Conservation (phyloP, 495 filamentous ascomycete genomes). For the Talaromyces borbonicus region DNA sequence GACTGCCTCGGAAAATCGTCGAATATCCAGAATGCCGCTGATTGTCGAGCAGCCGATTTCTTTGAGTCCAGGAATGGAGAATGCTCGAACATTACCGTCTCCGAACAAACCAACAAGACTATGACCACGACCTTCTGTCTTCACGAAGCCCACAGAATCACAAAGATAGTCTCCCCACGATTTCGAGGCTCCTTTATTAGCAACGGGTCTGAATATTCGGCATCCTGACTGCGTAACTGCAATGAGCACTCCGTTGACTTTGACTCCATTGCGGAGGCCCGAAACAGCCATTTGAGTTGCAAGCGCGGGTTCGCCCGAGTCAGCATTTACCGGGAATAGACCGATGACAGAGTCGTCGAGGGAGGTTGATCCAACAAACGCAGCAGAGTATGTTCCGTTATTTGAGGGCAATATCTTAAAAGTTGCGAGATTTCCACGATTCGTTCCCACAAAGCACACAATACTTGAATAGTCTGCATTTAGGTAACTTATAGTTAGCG, state of each 20-base stretch:
- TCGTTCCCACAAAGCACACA: conserved; percentile 83
- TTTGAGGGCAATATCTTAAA: conserved; percentile 77
- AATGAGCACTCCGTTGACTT: conserved; percentile 61
- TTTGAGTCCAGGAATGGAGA: conserved; percentile 75
- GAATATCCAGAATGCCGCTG: conserved; percentile 57
- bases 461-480: conserved; percentile 90
- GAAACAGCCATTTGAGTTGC: conserved; percentile 66
- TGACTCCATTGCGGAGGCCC: conserved; percentile 56
- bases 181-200: conserved; percentile 78
- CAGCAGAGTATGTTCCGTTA: conserved; percentile 60
- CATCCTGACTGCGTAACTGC: conserved; percentile 63
- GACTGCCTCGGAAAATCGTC: conserved; percentile 52
- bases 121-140: conserved; percentile 59
- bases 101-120: conserved; percentile 77
- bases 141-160: conserved; percentile 63
- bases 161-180: conserved; percentile 76
- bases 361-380: conserved; percentile 53
- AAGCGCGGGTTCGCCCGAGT: conserved; percentile 61
- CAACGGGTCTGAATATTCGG: conserved; percentile 76
- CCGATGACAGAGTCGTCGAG: conserved; percentile 65
- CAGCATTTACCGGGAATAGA: conserved; percentile 67
- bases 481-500: conserved; percentile 16
- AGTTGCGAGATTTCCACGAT: conserved; percentile 68
- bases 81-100: conserved; percentile 67
- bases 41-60: conserved; percentile 65